Base-by-base conservation (phyloP, 2,329 filamentous ascomycete species). In the Hypoxylon sp. region DNA sequence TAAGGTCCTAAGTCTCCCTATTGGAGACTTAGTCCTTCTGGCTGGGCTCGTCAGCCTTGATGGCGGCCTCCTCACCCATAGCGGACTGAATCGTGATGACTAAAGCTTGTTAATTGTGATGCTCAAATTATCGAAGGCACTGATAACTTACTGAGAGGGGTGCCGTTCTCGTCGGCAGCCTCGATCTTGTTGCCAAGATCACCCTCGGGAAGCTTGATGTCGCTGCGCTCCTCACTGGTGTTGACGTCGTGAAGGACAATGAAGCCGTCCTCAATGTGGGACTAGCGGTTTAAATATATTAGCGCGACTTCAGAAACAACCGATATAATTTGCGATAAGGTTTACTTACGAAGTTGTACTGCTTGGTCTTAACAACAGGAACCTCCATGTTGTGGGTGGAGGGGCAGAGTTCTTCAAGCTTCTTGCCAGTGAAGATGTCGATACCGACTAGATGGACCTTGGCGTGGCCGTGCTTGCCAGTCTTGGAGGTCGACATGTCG, bases 401-500 rank as follows among this genome's bases (percentile, higher is more conserved):
- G 77, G 96, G 96, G 85, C 91, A 98, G 72, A 99, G 91, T 87
- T 99, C 97, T 88, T 99, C 96, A 76, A 97, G 89, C 91, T 99
- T 99, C 93, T 98, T 99, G 90, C 89, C 89, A 75, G 94, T 99
- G 92, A 99, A 99, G 88, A 99, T 98, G 84, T 99, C 96, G 83
- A 97, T 90, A 82, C 94, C 96, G 80, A 98, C 92, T 79, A 99
- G 87, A 87, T 99, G 95, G 83, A 99, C 96, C 92, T 99, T 99
- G 87, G 96, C 96, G 93, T 99, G 97, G 85, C 96, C 96, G 92
- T 99, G 96, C 93, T 99, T 99, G 87, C 96, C 96, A 77, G 96
- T 99, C 94, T 99, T 99, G 84, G 96, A 99, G 88, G 96, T 99
- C 77, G 94, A 97, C 97, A 99, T 99, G 82, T 99, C 96, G 84